These are phyloP conservation scores for Herpetomonas samuelpessoai DNA, from an alignment of 208 protist species.

Conservation along the genomic window DNA sequence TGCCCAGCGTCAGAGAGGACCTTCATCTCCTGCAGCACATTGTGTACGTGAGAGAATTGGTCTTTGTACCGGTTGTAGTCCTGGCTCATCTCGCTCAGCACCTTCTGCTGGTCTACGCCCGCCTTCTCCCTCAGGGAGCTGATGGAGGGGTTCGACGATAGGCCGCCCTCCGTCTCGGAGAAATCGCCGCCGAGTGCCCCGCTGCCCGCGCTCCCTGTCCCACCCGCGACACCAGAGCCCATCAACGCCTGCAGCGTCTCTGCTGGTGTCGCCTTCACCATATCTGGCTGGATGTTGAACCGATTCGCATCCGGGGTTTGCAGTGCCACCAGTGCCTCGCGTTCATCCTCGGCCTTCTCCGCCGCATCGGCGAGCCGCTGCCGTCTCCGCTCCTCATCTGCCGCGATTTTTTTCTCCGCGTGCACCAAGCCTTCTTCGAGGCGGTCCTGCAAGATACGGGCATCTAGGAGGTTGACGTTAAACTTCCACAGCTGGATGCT, in stretches of 20 bases:
- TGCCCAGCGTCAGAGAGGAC: slow-evolving; percentile 57
- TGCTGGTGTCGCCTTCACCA: background rate
- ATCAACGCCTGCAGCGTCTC: slow-evolving; percentile 20
- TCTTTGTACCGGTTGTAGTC: slow-evolving; percentile 72
- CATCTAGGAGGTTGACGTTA: slow-evolving; percentile 62
- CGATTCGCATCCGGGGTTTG: slow-evolving; percentile 14
- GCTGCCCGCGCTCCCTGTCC: slow-evolving; percentile 11
- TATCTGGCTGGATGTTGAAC: slow-evolving; percentile 2
- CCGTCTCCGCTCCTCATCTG: slow-evolving; percentile 22
- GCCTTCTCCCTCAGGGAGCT: background rate
- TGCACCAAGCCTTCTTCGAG: slow-evolving; percentile 51
- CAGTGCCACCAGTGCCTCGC: slow-evolving; percentile 12
- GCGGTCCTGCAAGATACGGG: slow-evolving; percentile 62
- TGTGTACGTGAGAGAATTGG: slow-evolving; percentile 74
- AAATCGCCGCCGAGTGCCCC: slow-evolving; percentile 35
- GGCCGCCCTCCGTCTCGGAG: slow-evolving; percentile 8
- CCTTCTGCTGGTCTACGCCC: slow-evolving; percentile 4
- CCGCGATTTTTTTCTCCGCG: slow-evolving; percentile 19
- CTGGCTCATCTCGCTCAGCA: slow-evolving; percentile 32
- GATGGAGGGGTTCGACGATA: background rate
- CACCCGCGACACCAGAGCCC: slow-evolving; percentile 10
- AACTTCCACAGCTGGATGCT: slow-evolving; percentile 83
- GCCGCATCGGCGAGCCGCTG: slow-evolving; percentile 10
- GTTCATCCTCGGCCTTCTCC: slow-evolving; percentile 13
- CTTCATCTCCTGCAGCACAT: slow-evolving; percentile 81